Percentiles rank a stretch among this genome's conserved stretches.
Evolutionary conservation across 306 rosid genomes (phyloP).

Genomic region (Boehmeria nivea): DNA sequence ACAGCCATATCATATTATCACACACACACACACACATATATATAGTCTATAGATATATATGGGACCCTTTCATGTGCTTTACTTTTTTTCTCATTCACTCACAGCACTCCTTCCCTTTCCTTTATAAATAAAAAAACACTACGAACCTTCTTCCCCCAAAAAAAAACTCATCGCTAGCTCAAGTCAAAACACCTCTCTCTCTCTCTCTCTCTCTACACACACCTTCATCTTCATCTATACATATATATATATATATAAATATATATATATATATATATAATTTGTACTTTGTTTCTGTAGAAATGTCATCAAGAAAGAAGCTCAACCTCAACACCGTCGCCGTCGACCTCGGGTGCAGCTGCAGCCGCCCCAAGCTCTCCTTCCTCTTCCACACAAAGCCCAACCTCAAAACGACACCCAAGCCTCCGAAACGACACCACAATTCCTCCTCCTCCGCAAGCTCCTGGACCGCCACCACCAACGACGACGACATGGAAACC

Average conservation of each 20-base stretch:
- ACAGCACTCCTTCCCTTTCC: slow-evolving; percentile 7
- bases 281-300: not conserved
- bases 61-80: slow-evolving; percentile 22
- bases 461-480: slow-evolving; percentile 18
- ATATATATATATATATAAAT: no score
- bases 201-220: slow-evolving; percentile 7
- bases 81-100: slow-evolving; percentile 21
- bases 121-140: not conserved
- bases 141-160: not conserved
- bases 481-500: slow-evolving; percentile 25
- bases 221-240: not conserved
- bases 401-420: slow-evolving; percentile 32
- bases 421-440: slow-evolving; percentile 21
- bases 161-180: not conserved
- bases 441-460: slow-evolving; percentile 23
- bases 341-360: slow-evolving; percentile 61
- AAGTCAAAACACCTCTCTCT: slow-evolving; percentile 2
- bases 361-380: slow-evolving; percentile 51
- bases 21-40: no score
- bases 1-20: slow-evolving; percentile 22
- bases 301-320: slow-evolving; percentile 55
- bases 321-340: slow-evolving; percentile 41
- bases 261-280: not conserved
- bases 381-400: slow-evolving; percentile 45
- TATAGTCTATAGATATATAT: no score